phyloP scores from a whole-genome alignment of 352 stramenopile genomes.

The Phytophthora uliginosa region DNA sequence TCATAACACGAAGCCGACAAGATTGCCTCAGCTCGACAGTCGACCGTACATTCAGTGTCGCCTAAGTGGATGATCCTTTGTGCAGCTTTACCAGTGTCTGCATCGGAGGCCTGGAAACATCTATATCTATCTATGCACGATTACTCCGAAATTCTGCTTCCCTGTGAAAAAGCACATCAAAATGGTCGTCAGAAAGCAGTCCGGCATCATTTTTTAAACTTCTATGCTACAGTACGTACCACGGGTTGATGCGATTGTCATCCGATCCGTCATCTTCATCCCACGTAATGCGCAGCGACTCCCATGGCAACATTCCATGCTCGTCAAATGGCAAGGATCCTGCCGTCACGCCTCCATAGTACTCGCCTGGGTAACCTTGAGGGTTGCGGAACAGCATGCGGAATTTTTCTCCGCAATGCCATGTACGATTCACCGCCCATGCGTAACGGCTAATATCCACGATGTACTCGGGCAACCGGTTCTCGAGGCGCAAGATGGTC shows the following conservation, averaged over 20 bases:
- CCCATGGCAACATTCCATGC: conserved; percentile 82
- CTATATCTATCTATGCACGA: conserved; percentile 38
- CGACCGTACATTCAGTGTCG: neutral
- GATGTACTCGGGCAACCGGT: conserved; percentile 79
- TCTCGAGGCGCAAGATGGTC: conserved; percentile 85
- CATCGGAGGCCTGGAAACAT: conserved; percentile 15
- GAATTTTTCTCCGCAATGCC: conserved; percentile 76
- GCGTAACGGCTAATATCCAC: conserved; percentile 80
- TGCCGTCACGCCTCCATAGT: conserved; percentile 73
- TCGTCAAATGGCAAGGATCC: conserved; percentile 70
- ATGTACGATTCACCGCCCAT: conserved; percentile 61
- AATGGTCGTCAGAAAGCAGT: conserved; percentile 16
- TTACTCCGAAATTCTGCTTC: conserved; percentile 58
- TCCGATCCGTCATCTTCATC: conserved; percentile 88
- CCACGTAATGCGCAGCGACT: conserved; percentile 84
- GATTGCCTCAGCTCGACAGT: conserved; percentile 15
- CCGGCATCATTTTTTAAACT: conserved; percentile 6
- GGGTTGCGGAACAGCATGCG: conserved; percentile 84
- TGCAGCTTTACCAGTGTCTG: neutral
- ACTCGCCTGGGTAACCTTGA: conserved; percentile 75
- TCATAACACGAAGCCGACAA: conserved; percentile 2
- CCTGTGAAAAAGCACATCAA: conserved; percentile 44
- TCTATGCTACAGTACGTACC: conserved; percentile 52
- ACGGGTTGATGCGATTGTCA: conserved; percentile 87
- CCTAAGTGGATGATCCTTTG: neutral